Evolutionary conservation across 495 filamentous ascomycete genomes (phyloP).

Genomic region (Penicillium ucsense): DNA sequence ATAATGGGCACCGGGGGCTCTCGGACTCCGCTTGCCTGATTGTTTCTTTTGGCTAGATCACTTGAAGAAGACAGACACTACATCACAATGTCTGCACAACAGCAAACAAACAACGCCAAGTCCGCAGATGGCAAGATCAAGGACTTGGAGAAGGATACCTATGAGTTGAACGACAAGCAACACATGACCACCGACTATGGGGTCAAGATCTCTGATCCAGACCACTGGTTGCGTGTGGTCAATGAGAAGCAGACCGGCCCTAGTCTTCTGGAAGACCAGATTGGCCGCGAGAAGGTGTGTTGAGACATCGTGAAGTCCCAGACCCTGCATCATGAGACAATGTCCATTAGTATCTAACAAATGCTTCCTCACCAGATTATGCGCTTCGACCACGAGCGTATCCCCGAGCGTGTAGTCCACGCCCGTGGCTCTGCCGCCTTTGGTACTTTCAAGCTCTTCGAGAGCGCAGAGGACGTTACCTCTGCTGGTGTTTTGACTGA

Average conservation of each 20-base stretch:
- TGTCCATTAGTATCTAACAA: too few species aligned
- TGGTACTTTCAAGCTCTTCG: slow-evolving; percentile 66
- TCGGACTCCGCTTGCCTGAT: too few species aligned
- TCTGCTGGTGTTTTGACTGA: slow-evolving; percentile 68
- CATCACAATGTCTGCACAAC: neutral
- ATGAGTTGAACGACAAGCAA: slow-evolving; percentile 24
- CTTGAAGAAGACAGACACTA: neutral
- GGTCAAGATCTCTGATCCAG: slow-evolving; percentile 60
- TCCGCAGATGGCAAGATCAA: slow-evolving; percentile 15
- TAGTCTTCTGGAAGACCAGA: slow-evolving; percentile 70
- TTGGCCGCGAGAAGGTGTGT: slow-evolving; percentile 64
- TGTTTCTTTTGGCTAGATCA: too few species aligned
- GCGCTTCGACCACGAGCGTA: slow-evolving; percentile 79
- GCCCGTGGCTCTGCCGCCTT: slow-evolving; percentile 78
- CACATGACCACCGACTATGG: slow-evolving; percentile 71
- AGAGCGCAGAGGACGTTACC: slow-evolving; percentile 62
- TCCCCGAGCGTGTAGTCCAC: slow-evolving; percentile 83
- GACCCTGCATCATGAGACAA: too few species aligned
- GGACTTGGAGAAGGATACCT: slow-evolving; percentile 26
- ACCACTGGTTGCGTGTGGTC: slow-evolving; percentile 67
- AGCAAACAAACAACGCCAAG: neutral
- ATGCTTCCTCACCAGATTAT: slow-evolving; percentile 44
- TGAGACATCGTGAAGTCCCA: too few species aligned
- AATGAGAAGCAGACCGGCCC: slow-evolving; percentile 57
- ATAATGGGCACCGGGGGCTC: too few species aligned